Base-by-base conservation (phyloP, 768 basidiomycete genomes). In the Amanita muscaria region DNA sequence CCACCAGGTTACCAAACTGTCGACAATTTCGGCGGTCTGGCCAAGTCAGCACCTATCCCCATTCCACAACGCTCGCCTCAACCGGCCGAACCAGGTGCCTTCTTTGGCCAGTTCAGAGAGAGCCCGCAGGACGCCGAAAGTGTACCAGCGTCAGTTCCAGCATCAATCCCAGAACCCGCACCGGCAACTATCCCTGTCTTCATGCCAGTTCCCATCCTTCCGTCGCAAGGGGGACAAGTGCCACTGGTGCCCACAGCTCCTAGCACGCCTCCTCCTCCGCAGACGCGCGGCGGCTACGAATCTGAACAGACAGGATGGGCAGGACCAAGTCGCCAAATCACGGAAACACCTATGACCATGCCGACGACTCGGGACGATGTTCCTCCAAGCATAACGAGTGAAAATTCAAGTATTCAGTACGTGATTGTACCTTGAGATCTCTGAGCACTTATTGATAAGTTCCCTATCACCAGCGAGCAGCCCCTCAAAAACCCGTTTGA, bases 401-500 rank as follows among this genome's bases (percentile, higher is more conserved):
- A 11, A 14, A 24, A 36, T 18, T 36, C 43, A 6, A 44, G 43
- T 16, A 27, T 24, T 14, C 19, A 33, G 42, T 43, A 24, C 5
- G 42, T 43, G 14, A 10, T 19, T 23, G 21, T 32, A 7, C n/a
- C 18, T 3, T 12, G 19, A 12, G 12, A 29, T 19, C 5, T 35
- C 34, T 35, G 15, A 5, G 7, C 18, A 15, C 6, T 15, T 35
- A 15, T 7, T 35, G 34, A 7, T 6, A n/a, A n/a, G n/a, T n/a
- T n/a, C 34, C 14, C 15, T 19, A n/a, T 8, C 25, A 11, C 33
- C 42, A 10, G 24, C 43, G 14, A 56, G 49, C 29, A 41, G 53
- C 32, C 34, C 48, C 15, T 49, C 8, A 50, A 55, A 31, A 48
- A 59, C 44, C 57, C 54, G 3, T 61, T 59, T 31, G 50, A 48